Evolutionary conservation across 1,284 basidiomycete genomes (phyloP).

Genomic region (Irpex rosettiformis): DNA sequence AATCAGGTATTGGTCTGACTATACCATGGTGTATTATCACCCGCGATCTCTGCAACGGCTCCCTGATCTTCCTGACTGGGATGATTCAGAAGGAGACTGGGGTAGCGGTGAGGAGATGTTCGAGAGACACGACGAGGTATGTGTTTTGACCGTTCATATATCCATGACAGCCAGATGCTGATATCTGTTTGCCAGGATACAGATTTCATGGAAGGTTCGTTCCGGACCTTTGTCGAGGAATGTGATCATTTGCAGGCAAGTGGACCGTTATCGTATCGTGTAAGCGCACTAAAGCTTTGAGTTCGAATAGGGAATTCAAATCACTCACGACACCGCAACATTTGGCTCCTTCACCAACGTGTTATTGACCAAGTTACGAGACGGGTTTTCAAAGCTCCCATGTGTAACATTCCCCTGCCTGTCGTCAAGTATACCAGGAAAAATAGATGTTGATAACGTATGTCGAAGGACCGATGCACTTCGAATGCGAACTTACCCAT

Average conservation of each 20-base stretch:
- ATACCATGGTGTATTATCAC: constrained; percentile 62
- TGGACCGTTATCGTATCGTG: background rate
- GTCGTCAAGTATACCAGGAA: constrained; percentile 37
- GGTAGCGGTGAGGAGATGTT: constrained; percentile 48
- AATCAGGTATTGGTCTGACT: constrained; percentile 79
- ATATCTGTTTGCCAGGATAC: constrained; percentile 16
- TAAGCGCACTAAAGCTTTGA: background rate
- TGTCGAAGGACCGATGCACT: background rate
- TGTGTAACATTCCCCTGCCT: constrained; percentile 54
- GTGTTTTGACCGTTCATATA: constrained; percentile 10
- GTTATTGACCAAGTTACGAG: constrained; percentile 55
- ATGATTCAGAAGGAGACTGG: constrained; percentile 55
- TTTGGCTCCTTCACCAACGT: constrained; percentile 64
- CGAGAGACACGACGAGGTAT: constrained; percentile 50
- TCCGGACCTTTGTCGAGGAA: constrained; percentile 68
- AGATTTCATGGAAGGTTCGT: constrained; percentile 57
- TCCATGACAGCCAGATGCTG: background rate
- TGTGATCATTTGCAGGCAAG: constrained; percentile 69
- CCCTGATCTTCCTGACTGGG: constrained; percentile 54
- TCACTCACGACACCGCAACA: constrained; percentile 54
- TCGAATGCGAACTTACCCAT: no score
- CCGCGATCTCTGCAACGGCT: constrained; percentile 63
- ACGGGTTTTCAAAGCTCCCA: constrained; percentile 61
- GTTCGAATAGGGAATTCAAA: constrained; percentile 58
- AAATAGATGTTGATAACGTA: constrained; percentile 27